Base-by-base conservation (phyloP, 345 rosid genomes). In the Trapa incisa region DNA sequence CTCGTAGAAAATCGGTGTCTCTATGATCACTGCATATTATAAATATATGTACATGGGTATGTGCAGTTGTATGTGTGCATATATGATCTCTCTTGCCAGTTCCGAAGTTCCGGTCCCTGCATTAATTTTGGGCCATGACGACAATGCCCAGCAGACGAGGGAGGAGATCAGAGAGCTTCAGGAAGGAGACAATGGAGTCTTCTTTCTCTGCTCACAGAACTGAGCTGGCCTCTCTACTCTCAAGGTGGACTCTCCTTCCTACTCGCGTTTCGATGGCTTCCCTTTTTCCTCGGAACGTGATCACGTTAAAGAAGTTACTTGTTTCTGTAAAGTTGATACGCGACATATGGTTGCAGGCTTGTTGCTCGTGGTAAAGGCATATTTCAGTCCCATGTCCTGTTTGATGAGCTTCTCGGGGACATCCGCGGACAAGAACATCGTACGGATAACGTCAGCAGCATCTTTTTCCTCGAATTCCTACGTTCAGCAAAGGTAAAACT, bases 191-290 rank as follows among this genome's bases (percentile, higher is more conserved):
- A 67, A 65, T 85, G 43, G 80, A 75, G 52, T 83, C 81, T 47
- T 70, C 83, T 22, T 75, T 85, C 70, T 75, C 80, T 65, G 83
- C 80, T 73, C 72, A 81, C 65, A 80, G 76, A 35, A 79, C 78
- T 68, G 82, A 81, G 73, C 77, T 85, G 39, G 81, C 83, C 66
- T 83, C 83, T 70, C 84, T 83, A 38, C 77, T 85, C 75, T 75
- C 86, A 75, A 83, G 87, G 89, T 85, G 4, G 43, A 41, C 9
- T 45, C 37, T 50, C 48, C 58, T 22, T 15, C 32, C 1, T 47
- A 0, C 29, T 37, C 29, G 38, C 47, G 35, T 38, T 12, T 12
- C 22, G 32, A 41, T 64, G 17, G 14, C 29, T 22, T 32, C 60
- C 5, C 10, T 35, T 5, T 15, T 13, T 17, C 4, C n/a, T 29